A percentile compares a stretch with the other conserved stretches of the same genome.
Evolutionary conservation across 352 stramenopile species (phyloP).

Genomic region (Globisporangium cystogenes): DNA sequence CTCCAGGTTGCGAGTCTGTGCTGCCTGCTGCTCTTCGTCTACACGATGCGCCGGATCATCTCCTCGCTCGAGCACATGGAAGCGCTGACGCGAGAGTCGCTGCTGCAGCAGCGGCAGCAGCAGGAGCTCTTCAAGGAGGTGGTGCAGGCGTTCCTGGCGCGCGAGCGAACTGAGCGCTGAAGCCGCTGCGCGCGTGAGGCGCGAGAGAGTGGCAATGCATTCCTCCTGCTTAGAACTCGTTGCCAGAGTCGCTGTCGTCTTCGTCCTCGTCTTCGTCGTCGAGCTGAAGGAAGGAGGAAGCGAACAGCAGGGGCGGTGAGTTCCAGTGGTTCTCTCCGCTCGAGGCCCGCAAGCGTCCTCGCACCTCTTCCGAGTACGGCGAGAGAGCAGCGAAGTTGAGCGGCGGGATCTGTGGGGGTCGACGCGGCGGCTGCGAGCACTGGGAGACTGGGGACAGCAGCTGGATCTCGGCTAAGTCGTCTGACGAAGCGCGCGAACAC

Average conservation of each 20-base stretch:
- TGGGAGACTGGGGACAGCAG: conserved; percentile 12
- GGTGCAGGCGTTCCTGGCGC: conserved; percentile 28
- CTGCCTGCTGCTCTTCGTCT: conserved; percentile 64
- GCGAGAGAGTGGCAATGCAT: not conserved
- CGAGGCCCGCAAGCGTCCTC: too few species aligned
- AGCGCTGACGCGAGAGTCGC: conserved; percentile 37
- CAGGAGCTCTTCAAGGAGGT: conserved; percentile 60
- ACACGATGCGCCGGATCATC: conserved; percentile 60
- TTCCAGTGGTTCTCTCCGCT: too few species aligned
- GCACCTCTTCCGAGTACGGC: conserved; percentile 51
- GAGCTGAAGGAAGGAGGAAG: not conserved
- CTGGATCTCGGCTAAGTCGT: conserved; percentile 26
- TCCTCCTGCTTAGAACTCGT: conserved; percentile 11
- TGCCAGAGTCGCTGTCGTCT: conserved; percentile 22
- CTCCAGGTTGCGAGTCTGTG: conserved; percentile 41
- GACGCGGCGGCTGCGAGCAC: conserved; percentile 5
- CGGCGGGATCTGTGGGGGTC: conserved; percentile 28
- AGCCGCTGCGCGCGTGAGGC: not conserved
- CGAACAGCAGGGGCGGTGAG: too few species aligned
- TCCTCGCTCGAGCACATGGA: conserved; percentile 57
- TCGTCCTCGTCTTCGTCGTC: conserved; percentile 20
- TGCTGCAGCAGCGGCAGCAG: conserved; percentile 59
- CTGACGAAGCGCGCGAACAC: conserved; percentile 1
- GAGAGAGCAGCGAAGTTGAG: conserved; percentile 47
- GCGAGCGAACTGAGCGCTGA: not conserved